Base-by-base conservation (phyloP, 306 rosid species). In the Castanea sativa region DNA sequence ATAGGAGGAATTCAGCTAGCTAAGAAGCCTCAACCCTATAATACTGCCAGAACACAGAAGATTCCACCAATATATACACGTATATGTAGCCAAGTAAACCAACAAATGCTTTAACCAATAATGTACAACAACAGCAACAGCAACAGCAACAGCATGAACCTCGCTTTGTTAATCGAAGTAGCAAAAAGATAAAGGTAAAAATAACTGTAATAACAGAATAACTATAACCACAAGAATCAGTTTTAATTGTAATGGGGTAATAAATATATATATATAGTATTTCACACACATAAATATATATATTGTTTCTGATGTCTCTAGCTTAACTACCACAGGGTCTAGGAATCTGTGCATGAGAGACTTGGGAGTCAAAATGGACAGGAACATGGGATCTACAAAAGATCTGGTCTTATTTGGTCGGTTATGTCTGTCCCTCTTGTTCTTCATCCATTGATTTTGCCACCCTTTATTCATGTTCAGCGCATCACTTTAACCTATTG, bases 191-290 rank as follows among this genome's bases (percentile, higher is more conserved):
- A 88, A 78, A 81, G 71, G 76, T 73, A 82, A 83, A 77, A 81
- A 75, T 74, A 92, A 90, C 93, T 83, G 88, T 71, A 78, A 82
- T 82, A 92, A 90, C 94, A 79, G 93, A 88, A 88, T 74, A 84
- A 84, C 88, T 83, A 83, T 82, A 81, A 84, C 81, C 83, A 82
- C 79, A 77, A 69, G 79, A 85, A 81, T 72, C 64, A 5, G 10
- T 69, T 71, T 23, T 25, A 25, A 25, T 25, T 69, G 71, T 67
- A 79, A 78, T 59, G 61, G 53, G 53, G 16, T 11, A 13, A 10
- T 76, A 73, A 23, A 23, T 23, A 23, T 23, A 23, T n/a, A 64
- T 30, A 38, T 25, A 10, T 27, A 10, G 19, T 45, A 21, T 45
- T 12, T 25, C 12, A 18, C 9, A 29, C 19, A 73, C 2, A 58